phyloP scores from a whole-genome alignment of 768 basidiomycete species.

The Phylloporus arenicola region DNA sequence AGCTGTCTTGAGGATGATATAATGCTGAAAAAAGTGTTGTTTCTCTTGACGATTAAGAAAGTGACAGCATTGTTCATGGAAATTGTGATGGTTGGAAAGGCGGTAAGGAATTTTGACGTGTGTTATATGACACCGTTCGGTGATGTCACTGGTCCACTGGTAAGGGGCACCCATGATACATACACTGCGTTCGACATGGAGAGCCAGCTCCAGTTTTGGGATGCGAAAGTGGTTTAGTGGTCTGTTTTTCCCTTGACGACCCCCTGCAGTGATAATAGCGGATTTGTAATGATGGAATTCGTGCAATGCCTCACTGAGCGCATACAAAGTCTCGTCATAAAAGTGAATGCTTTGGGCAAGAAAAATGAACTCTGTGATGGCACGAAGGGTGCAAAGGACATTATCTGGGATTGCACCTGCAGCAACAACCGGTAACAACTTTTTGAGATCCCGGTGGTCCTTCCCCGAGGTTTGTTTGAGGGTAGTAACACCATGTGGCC shows the following conservation, averaged over 20 bases:
- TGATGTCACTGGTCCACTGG: constrained; percentile 14
- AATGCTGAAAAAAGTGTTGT: constrained; percentile 8
- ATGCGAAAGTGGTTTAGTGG: constrained; percentile 5
- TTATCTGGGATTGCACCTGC: constrained; percentile 15
- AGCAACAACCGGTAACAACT: background rate
- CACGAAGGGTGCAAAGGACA: constrained; percentile 30
- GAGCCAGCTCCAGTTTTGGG: constrained; percentile 22
- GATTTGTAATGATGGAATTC: constrained; percentile 12
- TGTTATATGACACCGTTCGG: constrained; percentile 8
- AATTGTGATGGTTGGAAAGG: background rate
- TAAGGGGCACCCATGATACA: too few species aligned
- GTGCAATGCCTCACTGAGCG: background rate
- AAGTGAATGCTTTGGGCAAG: constrained; percentile 24
- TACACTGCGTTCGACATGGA: constrained; percentile 18
- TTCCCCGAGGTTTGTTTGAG: constrained; percentile 5
- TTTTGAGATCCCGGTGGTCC: constrained; percentile 7
- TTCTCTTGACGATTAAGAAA: constrained; percentile 5
- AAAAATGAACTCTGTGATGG: constrained; percentile 37
- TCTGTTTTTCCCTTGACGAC: constrained; percentile 4
- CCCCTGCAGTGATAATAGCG: background rate
- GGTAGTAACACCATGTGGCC: constrained; percentile 3
- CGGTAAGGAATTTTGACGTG: background rate
- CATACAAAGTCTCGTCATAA: constrained; percentile 2
- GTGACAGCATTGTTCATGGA: constrained; percentile 2
- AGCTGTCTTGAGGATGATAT: background rate